Base-by-base conservation (phyloP, 2,329 filamentous ascomycete species). In the Cordyceps cateniannulata region DNA sequence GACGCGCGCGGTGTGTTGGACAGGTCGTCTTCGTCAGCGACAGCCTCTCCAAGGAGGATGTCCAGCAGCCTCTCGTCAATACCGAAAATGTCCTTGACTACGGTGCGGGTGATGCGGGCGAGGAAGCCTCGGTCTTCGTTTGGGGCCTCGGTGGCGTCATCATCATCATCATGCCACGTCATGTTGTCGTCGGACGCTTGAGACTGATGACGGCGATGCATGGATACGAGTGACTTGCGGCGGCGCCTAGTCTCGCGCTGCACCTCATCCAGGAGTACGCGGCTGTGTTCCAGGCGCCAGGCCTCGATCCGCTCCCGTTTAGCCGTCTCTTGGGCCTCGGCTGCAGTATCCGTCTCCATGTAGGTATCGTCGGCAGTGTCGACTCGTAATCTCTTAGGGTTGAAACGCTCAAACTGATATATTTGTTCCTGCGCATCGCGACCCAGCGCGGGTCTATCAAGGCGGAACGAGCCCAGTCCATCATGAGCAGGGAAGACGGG, bases 251-350 rank as follows among this genome's bases (percentile, higher is more conserved):
- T 96, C 74, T 96, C 91, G 63, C 85, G 88, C 73, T 96, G 90
- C 52, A 98, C 93, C 73, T 97, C 91, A 60, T 96, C 90, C 38
- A 97, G 73, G 29, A 99, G 78, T 12, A 91, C 85, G 62, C 85
- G 85, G 72, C 92, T 96, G 72, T 99, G 93, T 69, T 98, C 93
- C 69, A 96, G 76, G 60, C 93, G 85, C 95, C 95, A 99, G 56
- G 85, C 84, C 74, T 98, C 93, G 70, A 99, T 96, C 63, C 93
- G 84, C 67, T 87, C 85, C 70, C 87, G 89, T 70, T 89, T 87
- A 66, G 96, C 91, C 45, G 83, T 78, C 65, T 91, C 88, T 45
- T 86, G 82, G 2, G 49, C 27, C 3, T 59, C 57, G 14, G 24
- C 45, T 3, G 57, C 40, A 27, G 57, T n/a, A 22, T 25, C 57